Evolutionary conservation across 805 yeast genomes (phyloP).

Genomic region (Myxozyma kluyveri): DNA sequence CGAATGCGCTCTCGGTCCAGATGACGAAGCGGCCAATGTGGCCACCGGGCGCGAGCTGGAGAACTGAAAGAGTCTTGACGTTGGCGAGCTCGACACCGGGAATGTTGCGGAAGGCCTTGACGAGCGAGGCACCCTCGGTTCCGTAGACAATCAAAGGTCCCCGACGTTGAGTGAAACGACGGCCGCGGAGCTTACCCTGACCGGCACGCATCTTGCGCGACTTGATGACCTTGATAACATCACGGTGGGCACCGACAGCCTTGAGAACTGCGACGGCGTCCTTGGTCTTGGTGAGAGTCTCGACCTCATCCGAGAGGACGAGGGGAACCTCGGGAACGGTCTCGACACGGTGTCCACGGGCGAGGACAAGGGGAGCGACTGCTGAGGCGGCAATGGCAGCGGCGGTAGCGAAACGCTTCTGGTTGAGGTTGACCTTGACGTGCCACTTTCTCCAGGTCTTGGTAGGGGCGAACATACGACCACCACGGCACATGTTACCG

Average conservation of each 20-base stretch:
- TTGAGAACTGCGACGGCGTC: conserved; percentile 97
- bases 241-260: conserved; percentile 98
- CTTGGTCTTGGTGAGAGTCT: conserved; percentile 93
- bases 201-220: conserved; percentile 99
- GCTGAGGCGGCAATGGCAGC: conserved; percentile 99
- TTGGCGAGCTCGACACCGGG: conserved; percentile 99
- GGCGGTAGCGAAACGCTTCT: conserved; percentile 99
- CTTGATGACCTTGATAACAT: conserved; percentile 94
- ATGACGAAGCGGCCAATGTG: conserved; percentile 99
- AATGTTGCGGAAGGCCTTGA: conserved; percentile 98
- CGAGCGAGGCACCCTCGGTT: conserved; percentile 88
- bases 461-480: conserved; percentile 99
- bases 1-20: conserved; percentile 99
- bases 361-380: conserved; percentile 95
- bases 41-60: conserved; percentile 99
- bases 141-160: conserved; percentile 99
- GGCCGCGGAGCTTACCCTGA: conserved; percentile 99
- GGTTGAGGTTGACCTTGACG: conserved; percentile 99
- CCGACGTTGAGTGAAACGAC: conserved; percentile 99
- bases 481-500: conserved; percentile 99
- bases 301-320: conserved; percentile 90
- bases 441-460: conserved; percentile 99
- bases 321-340: conserved; percentile 97
- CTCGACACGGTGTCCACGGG: conserved; percentile 99
- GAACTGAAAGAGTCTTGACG: conserved; percentile 87